Evolutionary conservation across 768 basidiomycete genomes (phyloP), one percentile per base, ranked within the genome.

Genomic region (Roridomyces roridus): DNA sequence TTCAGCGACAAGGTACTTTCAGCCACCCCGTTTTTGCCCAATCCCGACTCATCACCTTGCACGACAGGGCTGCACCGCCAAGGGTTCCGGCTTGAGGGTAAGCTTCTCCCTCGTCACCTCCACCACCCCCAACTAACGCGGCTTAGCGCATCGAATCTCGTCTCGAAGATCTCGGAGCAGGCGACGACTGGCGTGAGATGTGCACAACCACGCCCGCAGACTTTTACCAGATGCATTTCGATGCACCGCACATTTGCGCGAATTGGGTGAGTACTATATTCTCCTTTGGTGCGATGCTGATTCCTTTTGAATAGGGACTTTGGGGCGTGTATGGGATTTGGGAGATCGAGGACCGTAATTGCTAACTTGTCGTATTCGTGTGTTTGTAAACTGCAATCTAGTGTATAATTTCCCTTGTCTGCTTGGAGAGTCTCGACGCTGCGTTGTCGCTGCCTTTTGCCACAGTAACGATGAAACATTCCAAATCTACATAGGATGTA

Each of bases 131-230:
- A n/a, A n/a, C n/a, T n/a, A n/a, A n/a, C n/a, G n/a, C 10, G 14
- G 2, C 17, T 23, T 44, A 74, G 70, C 65, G 63, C 24, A 65
- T 72, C 47, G 70, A 73, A 20, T 66, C 70, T 2, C 68, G 60
- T 40, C 45, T 74, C 8, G 64, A 67, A n/a, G 67, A 69, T 15
- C 62, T 74, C 15, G 69, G 66, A 6, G 4, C 5, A 8, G 68
- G 70, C 8, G 46, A 65, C 15, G 66, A 68, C 23, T 74, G 72
- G 71, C 57, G 61, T 10, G 63, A 67, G 43, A 69, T 74, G 43
- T 74, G 72, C 46, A 67, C 72, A 11, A 72, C 71, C 7, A 74
- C 72, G 5, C 72, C 72, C 0, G 66, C 51, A 1, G 49, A 29
- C 11, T 71, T 73, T 55, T 55, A 17, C 18, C 60, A 62, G 6